These are phyloP conservation scores for Coemansia sp. DNA, from an alignment of 192 early-diverging fungal genomes.

Conservation along the genomic window DNA sequence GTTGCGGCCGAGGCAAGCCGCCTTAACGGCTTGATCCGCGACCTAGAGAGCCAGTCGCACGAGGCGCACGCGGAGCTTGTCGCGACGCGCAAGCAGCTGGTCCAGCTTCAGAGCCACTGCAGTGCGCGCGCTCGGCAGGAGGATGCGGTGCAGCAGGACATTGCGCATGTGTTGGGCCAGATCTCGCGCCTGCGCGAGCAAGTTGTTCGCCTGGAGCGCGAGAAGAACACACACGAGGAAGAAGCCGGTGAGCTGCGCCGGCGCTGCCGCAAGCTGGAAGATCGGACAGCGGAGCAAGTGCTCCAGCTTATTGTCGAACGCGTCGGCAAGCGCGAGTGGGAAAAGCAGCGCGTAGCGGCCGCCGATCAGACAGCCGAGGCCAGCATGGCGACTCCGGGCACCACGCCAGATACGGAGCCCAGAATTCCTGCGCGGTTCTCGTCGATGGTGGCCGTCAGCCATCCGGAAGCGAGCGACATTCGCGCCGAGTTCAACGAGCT, in stretches of 20 bases:
- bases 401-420: background rate
- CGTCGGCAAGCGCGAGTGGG: conserved; percentile 30
- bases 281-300: conserved; percentile 21
- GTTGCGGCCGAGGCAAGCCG: conserved; percentile 18
- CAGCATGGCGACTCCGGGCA: background rate
- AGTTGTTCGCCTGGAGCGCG: conserved; percentile 23
- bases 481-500: conserved; percentile 49
- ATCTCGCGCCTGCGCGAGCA: conserved; percentile 35
- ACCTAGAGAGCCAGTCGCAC: conserved; percentile 32
- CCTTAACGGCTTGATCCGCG: conserved; percentile 13
- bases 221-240: conserved; percentile 19
- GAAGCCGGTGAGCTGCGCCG: conserved; percentile 19
- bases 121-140: conserved; percentile 28
- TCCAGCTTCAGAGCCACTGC: conserved; percentile 26
- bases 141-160: conserved; percentile 41
- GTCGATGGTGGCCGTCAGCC: conserved; percentile 26
- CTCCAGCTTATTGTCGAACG: conserved; percentile 42
- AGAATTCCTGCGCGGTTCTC: conserved; percentile 18
- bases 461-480: conserved; percentile 47
- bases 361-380: background rate
- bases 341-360: background rate
- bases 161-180: conserved; percentile 42
- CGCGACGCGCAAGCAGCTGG: conserved; percentile 19
- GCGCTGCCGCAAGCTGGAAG: conserved; percentile 29
- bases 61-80: conserved; percentile 20